Percentiles rank a stretch among this genome's conserved stretches.
These are phyloP conservation scores for Sarcocystis neurona DNA, from an alignment of 169 alveolate species.

Conservation along the genomic window DNA sequence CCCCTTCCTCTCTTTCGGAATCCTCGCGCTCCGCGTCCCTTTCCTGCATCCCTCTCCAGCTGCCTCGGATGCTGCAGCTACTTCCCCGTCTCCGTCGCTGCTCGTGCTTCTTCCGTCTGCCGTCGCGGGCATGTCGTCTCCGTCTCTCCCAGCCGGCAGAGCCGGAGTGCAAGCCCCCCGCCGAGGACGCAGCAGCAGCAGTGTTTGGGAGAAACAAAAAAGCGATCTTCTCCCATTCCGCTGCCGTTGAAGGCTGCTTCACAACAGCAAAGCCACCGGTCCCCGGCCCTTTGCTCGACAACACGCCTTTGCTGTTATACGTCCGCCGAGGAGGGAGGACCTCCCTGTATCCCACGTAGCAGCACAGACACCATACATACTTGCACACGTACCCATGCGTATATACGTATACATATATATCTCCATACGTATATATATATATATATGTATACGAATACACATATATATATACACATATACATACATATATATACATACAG, in stretches of 20 bases:
- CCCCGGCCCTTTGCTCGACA: constrained; percentile 12
- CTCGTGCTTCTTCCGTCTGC: too few species aligned
- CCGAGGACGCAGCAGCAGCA: background rate
- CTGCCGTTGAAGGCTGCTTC: background rate
- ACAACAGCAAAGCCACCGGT: constrained; percentile 22
- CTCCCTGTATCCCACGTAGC: background rate
- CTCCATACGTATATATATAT: too few species aligned
- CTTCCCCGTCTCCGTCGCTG: too few species aligned
- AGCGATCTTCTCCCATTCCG: constrained; percentile 12
- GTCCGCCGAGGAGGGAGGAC: constrained; percentile 15
- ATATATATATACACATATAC: too few species aligned
- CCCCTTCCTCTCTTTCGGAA: background rate
- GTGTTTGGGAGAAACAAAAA: background rate
- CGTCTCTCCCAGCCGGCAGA: too few species aligned
- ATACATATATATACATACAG: too few species aligned
- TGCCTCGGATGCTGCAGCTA: too few species aligned
- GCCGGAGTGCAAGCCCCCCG: too few species aligned
- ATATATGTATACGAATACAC: too few species aligned
- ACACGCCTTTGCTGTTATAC: background rate
- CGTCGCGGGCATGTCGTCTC: too few species aligned
- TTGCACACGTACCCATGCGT: background rate
- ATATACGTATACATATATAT: background rate
- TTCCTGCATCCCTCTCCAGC: too few species aligned
- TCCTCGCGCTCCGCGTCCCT: too few species aligned
- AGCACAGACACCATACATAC: background rate